A percentile compares a stretch with the other conserved stretches of the same genome.
These are phyloP conservation scores for Aquilaria sinensis DNA, from an alignment of 345 rosid species.

Conservation along the genomic window DNA sequence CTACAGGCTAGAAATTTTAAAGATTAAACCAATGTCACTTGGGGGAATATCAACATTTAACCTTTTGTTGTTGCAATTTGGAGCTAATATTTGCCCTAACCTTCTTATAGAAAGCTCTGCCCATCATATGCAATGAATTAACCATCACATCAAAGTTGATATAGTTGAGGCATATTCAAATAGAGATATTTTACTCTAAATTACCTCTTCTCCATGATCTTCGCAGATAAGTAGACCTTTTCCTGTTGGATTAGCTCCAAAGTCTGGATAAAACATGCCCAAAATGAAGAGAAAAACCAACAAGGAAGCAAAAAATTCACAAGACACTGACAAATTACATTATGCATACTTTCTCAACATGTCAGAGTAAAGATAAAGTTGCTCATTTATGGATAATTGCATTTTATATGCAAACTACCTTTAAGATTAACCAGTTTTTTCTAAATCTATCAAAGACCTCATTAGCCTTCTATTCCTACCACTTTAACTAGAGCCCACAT, in stretches of 20 bases:
- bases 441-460: too few species aligned
- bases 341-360: not conserved
- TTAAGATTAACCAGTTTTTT: too few species aligned
- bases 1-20: slow-evolving; percentile 1
- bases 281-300: slow-evolving; percentile 3
- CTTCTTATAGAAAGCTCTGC: slow-evolving; percentile 51
- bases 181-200: slow-evolving; percentile 3
- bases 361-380: too few species aligned
- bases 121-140: slow-evolving; percentile 7
- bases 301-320: not conserved
- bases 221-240: slow-evolving; percentile 39
- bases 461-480: too few species aligned
- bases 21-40: slow-evolving; percentile 1
- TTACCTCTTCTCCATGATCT: slow-evolving; percentile 53
- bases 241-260: slow-evolving; percentile 61
- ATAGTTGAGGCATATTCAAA: not conserved
- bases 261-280: slow-evolving; percentile 25
- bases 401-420: too few species aligned
- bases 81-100: slow-evolving; percentile 32
- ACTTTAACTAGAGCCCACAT: too few species aligned
- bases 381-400: too few species aligned
- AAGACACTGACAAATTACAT: not conserved
- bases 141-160: slow-evolving; percentile 7
- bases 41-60: slow-evolving; percentile 15
- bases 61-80: slow-evolving; percentile 61